phyloP scores from a whole-genome alignment of 306 rosid genomes.

The Fagus sylvatica region DNA sequence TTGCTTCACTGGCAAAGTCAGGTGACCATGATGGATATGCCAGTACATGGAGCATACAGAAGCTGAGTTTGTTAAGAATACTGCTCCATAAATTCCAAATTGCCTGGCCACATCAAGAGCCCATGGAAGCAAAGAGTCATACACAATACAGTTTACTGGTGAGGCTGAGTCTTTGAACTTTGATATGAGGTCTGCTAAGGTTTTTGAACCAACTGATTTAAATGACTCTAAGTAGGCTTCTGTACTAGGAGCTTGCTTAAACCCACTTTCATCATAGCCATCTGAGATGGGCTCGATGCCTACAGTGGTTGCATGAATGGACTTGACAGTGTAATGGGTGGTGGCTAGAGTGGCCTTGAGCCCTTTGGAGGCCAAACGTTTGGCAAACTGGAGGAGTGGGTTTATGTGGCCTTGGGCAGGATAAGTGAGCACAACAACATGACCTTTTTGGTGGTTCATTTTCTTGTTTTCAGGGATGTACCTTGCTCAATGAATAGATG shows the following conservation, averaged over 20 bases:
- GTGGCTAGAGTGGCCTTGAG: conserved; percentile 37
- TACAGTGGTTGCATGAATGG: conserved; percentile 17
- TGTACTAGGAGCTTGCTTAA: conserved; percentile 26
- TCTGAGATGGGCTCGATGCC: conserved; percentile 35
- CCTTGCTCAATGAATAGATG: too few species aligned
- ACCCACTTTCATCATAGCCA: conserved; percentile 41
- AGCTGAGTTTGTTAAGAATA: conserved; percentile 41
- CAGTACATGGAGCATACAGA: conserved; percentile 38
- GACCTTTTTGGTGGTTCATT: conserved; percentile 22
- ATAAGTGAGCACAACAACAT: conserved; percentile 30
- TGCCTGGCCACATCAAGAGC: conserved; percentile 39
- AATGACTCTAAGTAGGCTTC: conserved; percentile 36
- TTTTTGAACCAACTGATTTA: conserved; percentile 35
- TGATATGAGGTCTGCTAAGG: conserved; percentile 26
- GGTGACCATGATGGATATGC: conserved; percentile 11
- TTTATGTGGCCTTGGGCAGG: background rate
- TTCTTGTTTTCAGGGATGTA: background rate
- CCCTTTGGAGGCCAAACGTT: conserved; percentile 36
- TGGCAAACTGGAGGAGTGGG: conserved; percentile 41
- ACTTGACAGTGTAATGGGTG: conserved; percentile 36
- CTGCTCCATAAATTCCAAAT: conserved; percentile 27
- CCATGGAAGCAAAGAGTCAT: conserved; percentile 47
- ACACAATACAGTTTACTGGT: conserved; percentile 38
- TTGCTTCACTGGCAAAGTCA: conserved; percentile 19
- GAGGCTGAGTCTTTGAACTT: conserved; percentile 20